Base-by-base conservation (phyloP, 1,284 basidiomycete genomes). In the Gymnopus androsaceus region DNA sequence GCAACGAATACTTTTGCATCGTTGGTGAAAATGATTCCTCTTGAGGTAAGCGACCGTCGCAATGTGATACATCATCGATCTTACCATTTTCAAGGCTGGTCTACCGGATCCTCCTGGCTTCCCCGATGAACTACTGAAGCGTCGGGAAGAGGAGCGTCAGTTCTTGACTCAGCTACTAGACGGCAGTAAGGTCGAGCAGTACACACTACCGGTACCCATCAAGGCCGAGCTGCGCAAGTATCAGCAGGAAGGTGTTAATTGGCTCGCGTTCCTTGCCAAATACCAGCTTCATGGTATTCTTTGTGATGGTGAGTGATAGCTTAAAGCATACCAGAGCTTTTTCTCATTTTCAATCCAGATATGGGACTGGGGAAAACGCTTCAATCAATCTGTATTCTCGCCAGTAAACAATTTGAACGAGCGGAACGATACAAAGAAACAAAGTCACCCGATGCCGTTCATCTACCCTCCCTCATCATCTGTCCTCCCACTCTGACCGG, bases 361-460 rank as follows among this genome's bases (percentile, higher is more conserved):
- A 99, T 99, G 96, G 97, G 97, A 61, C 85, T 99, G 6, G 97
- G 97, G 27, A 99, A 99, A 77, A 98, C 95, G 1, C 75, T 99
- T 14, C 97, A 99, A 72, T 97, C 96, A 0, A 99, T 99, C 65
- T 97, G 95, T 67, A 99, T 99, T 61, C 79, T 99, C 25, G 92
- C 94, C 1, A 89, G 93, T 74, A 98, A 96, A 73, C 94, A 97
- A 66, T 82, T 87, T 66, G 97, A 99, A 72, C 87, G 96, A 9
- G 79, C 83, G 6, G 79, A 90, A 67, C 83, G 81, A 61, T 79
- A 87, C 71, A 79, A 85, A 64, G 77, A 83, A 58, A 90, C 87
- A 4, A 73, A 83, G 41, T 85, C 88, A 0, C 83, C 90, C 0
- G 94, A 97, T 67, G 76, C 89, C 11, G 83, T 91, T 23, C 95